Conservation (phyloP, 805 yeast species). For the Kluyveromyces aestuarii region DNA sequence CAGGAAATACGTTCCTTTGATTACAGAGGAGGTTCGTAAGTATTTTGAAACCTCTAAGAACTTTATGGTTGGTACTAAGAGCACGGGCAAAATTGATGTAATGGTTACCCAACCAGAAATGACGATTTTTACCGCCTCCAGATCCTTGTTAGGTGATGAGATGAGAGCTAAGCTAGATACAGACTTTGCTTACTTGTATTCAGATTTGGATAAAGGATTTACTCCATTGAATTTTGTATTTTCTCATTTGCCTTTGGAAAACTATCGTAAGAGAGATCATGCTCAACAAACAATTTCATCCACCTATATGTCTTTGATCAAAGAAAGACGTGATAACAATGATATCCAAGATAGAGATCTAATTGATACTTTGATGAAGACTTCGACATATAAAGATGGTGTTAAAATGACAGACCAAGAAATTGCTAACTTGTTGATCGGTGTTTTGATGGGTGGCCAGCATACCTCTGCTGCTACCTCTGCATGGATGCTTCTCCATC, state of each 20-base stretch:
- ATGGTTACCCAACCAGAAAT: constrained; percentile 86
- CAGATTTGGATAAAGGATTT: constrained; percentile 94
- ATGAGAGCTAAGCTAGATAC: constrained; percentile 76
- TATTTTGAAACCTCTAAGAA: constrained; percentile 49
- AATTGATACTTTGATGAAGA: constrained; percentile 77
- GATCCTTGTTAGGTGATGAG: constrained; percentile 86
- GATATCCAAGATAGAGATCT: constrained; percentile 82
- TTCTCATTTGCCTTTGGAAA: constrained; percentile 85
- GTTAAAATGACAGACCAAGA: constrained; percentile 89
- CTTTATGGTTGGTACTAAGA: constrained; percentile 35
- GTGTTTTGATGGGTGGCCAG: constrained; percentile 98
- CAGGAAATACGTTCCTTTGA: constrained; percentile 77
- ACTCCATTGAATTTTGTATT: constrained; percentile 93
- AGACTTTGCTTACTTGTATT: constrained; percentile 74
- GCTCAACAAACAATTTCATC: constrained; percentile 77
- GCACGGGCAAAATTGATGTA: constrained; percentile 51
- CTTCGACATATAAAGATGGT: constrained; percentile 87
- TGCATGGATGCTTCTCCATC: constrained; percentile 87
- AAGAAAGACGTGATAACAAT: constrained; percentile 61
- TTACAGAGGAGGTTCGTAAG: constrained; percentile 63
- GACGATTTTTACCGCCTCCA: constrained; percentile 92
- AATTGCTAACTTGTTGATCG: constrained; percentile 87
- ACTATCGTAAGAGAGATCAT: constrained; percentile 72
- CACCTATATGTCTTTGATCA: constrained; percentile 75
- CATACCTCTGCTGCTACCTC: constrained; percentile 96